phyloP scores from a whole-genome alignment of 2,329 filamentous ascomycete genomes.

The Pestalotiopsis sp. region DNA sequence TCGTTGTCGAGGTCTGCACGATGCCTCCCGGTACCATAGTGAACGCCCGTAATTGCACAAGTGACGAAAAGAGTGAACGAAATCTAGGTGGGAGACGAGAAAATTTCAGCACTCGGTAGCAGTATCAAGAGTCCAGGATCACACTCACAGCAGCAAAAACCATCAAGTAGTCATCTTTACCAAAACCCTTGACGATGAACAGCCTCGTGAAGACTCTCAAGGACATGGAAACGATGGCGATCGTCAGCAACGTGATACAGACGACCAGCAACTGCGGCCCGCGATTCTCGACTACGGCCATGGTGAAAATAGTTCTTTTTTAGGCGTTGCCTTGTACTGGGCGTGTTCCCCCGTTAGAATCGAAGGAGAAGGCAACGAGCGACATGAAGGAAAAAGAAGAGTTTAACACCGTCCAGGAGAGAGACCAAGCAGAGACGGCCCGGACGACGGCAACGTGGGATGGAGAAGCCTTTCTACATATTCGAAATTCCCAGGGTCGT shows the following conservation, averaged over 20 bases:
- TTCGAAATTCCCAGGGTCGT: neutral
- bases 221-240: constrained; percentile 8
- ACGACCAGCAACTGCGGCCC: constrained; percentile 12
- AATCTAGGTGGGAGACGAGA: neutral
- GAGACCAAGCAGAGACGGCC: neutral
- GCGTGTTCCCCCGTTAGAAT: neutral
- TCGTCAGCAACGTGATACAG: constrained; percentile 9
- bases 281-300: constrained; percentile 12
- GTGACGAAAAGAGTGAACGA: constrained; percentile 13
- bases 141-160: constrained; percentile 12
- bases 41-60: constrained; percentile 13
- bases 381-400: neutral
- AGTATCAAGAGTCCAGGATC: neutral
- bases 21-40: constrained; percentile 16
- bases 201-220: constrained; percentile 11
- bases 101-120: too few relatives aligned
- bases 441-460: neutral
- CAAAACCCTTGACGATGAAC: constrained; percentile 13
- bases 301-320: neutral
- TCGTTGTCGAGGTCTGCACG: neutral
- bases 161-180: constrained; percentile 15
- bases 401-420: neutral
- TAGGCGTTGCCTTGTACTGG: neutral
- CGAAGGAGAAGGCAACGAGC: neutral
- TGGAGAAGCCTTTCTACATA: constrained; percentile 2